A percentile compares a stretch with the other conserved stretches of the same genome.
Conservation (phyloP, 352 stramenopile genomes). For the Pythium aristosporum region DNA sequence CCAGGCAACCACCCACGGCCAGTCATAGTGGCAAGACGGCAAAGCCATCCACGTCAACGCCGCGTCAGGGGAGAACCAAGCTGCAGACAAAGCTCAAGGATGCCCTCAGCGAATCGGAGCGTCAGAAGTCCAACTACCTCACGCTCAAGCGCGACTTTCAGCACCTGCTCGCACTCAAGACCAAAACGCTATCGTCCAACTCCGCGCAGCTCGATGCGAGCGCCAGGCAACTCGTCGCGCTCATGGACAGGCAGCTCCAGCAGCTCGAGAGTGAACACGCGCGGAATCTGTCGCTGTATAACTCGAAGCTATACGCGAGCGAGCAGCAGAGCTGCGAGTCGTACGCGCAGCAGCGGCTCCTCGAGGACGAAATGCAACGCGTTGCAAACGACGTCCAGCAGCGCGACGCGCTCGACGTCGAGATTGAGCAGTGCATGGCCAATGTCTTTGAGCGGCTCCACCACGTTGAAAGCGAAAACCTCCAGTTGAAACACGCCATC, state of each 20-base stretch:
- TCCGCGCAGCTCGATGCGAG: constrained; percentile 32
- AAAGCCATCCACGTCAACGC: neutral
- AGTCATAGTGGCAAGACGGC: neutral
- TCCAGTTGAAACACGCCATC: constrained; percentile 32
- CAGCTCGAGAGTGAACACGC: constrained; percentile 43
- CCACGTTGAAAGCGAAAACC: constrained; percentile 47
- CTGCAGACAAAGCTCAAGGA: constrained; percentile 41
- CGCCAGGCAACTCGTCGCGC: constrained; percentile 34
- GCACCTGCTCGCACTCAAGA: constrained; percentile 41
- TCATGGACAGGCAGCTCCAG: constrained; percentile 45
- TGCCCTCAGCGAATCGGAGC: constrained; percentile 42
- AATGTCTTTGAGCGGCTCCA: constrained; percentile 55
- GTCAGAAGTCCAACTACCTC: constrained; percentile 42
- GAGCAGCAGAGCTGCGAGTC: constrained; percentile 58
- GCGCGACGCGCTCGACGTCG: constrained; percentile 47
- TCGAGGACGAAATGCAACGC: constrained; percentile 46
- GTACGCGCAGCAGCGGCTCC: constrained; percentile 44
- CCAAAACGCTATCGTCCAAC: constrained; percentile 40
- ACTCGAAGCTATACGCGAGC: constrained; percentile 47
- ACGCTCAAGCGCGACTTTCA: constrained; percentile 54
- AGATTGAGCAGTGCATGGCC: constrained; percentile 59
- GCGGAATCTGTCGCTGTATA: constrained; percentile 39
- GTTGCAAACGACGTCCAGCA: constrained; percentile 39
- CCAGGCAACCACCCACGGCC: constrained; percentile 1
- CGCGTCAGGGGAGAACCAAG: constrained; percentile 27